A percentile compares a stretch with the other conserved stretches of the same genome.
Evolutionary conservation across 2,329 filamentous ascomycete species (phyloP).

Genomic region (Aspergillus amoenus): DNA sequence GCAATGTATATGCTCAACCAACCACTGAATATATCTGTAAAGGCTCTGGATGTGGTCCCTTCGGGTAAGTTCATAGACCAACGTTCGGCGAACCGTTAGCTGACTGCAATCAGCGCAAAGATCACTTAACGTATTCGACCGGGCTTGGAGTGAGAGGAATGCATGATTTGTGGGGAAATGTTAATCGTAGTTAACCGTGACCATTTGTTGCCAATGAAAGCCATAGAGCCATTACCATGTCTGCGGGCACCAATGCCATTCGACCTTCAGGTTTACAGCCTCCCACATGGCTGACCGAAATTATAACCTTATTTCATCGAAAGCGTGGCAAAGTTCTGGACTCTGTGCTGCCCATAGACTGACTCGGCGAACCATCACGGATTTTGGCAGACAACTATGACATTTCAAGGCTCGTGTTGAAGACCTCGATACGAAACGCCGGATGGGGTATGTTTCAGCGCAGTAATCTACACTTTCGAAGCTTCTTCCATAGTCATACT

Average conservation of each 20-base stretch:
- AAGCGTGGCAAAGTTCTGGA: no score
- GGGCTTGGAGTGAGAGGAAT: conserved; percentile 27
- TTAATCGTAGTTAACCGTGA: no score
- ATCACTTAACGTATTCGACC: conserved; percentile 33
- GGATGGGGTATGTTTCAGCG: neutral
- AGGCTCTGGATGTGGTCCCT: conserved; percentile 50
- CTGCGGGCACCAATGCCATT: no score
- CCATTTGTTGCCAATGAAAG: no score
- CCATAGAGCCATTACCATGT: no score
- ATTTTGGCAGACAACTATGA: neutral
- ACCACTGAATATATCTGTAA: conserved; percentile 43
- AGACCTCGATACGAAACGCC: neutral
- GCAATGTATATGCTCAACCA: conserved; percentile 46
- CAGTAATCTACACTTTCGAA: neutral
- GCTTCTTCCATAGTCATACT: neutral
- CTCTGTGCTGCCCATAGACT: neutral
- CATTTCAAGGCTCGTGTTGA: neutral
- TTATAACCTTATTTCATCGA: no score
- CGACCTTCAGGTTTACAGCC: no score
- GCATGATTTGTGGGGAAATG: neutral
- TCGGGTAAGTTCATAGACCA: conserved; percentile 25
- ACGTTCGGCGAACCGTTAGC: neutral
- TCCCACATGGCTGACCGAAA: no score
- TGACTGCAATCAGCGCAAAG: conserved; percentile 26
- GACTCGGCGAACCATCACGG: neutral